phyloP scores from a whole-genome alignment of 208 protist genomes.

The Crithidia bombi region DNA sequence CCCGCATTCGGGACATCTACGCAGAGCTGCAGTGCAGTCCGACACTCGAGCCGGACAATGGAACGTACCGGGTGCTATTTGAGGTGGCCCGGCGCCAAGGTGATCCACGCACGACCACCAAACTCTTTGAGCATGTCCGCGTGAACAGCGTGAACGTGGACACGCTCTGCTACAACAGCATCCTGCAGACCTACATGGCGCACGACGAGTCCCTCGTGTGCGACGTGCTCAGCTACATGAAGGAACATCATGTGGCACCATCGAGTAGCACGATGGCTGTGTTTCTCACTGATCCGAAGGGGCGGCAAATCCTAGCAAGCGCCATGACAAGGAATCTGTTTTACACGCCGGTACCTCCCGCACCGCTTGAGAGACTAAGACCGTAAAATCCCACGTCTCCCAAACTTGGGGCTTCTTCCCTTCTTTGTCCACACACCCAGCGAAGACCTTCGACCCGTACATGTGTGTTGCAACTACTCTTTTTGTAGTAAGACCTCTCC shows the following conservation, averaged over 20 bases:
- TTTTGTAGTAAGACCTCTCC: too few relatives aligned
- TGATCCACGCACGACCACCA: slow-evolving; percentile 41
- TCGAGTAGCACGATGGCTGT: slow-evolving; percentile 73
- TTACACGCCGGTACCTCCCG: slow-evolving; percentile 19
- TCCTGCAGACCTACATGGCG: slow-evolving; percentile 67
- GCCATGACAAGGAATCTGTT: slow-evolving; percentile 46
- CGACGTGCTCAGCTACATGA: slow-evolving; percentile 87
- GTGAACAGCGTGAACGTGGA: slow-evolving; percentile 63
- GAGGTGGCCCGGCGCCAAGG: slow-evolving; percentile 46
- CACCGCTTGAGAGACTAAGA: slow-evolving; percentile 12
- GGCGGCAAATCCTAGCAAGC: slow-evolving; percentile 48
- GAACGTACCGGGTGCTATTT: slow-evolving; percentile 72
- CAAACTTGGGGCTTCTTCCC: neutral
- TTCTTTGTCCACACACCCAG: too few relatives aligned
- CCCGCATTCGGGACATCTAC: slow-evolving; percentile 66
- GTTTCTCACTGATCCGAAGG: slow-evolving; percentile 61
- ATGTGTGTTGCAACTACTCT: neutral
- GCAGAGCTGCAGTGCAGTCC: slow-evolving; percentile 54
- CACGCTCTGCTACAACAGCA: slow-evolving; percentile 77
- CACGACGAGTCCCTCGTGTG: slow-evolving; percentile 64
- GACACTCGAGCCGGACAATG: slow-evolving; percentile 57
- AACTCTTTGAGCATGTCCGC: slow-evolving; percentile 80
- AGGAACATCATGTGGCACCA: slow-evolving; percentile 52
- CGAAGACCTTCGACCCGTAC: too few relatives aligned
- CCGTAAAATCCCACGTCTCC: neutral